A percentile compares a stretch with the other conserved stretches of the same genome.
phyloP scores from a whole-genome alignment of 2,329 filamentous ascomycete genomes.

The Sphaerulina musiva region DNA sequence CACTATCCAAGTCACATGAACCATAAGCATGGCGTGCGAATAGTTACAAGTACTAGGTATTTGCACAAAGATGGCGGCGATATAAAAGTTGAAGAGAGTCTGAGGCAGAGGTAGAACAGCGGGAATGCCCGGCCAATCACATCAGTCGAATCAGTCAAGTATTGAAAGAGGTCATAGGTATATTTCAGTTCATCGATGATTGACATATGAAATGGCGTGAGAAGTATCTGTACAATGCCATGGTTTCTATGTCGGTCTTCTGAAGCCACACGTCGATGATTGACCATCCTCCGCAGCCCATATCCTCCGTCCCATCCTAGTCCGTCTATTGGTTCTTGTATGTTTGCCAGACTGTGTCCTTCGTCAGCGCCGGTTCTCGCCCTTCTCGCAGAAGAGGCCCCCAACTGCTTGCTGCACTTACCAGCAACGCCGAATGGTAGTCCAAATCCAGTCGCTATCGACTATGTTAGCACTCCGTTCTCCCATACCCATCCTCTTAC shows the following conservation, averaged over 20 bases:
- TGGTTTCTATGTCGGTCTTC: slow-evolving; percentile 4
- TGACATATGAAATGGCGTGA: slow-evolving; percentile 9
- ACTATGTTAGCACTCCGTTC: slow-evolving; percentile 34
- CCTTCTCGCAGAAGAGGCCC: not conserved
- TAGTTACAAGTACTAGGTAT: not conserved
- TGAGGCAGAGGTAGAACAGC: not conserved
- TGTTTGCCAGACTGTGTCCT: slow-evolving; percentile 56
- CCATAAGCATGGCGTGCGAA: not conserved
- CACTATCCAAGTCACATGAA: not conserved
- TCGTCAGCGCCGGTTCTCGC: slow-evolving; percentile 7
- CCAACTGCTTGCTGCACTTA: slow-evolving; percentile 38
- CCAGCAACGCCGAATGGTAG: slow-evolving; percentile 58
- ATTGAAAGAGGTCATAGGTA: not conserved
- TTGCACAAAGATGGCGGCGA: not conserved
- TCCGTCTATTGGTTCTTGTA: slow-evolving; percentile 51
- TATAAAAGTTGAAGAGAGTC: slow-evolving; percentile 8
- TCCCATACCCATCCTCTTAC: slow-evolving; percentile 4
- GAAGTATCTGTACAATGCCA: slow-evolving; percentile 11
- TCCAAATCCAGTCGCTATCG: slow-evolving; percentile 51
- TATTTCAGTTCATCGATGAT: not conserved
- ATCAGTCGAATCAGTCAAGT: slow-evolving; percentile 2
- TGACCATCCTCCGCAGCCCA: not conserved
- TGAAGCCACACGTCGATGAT: not conserved
- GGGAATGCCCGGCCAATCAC: slow-evolving; percentile 4
- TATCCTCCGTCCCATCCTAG: not conserved